These are phyloP conservation scores for Pseudocercospora vitis DNA, from an alignment of 2,329 filamentous ascomycete species.

Conservation along the genomic window DNA sequence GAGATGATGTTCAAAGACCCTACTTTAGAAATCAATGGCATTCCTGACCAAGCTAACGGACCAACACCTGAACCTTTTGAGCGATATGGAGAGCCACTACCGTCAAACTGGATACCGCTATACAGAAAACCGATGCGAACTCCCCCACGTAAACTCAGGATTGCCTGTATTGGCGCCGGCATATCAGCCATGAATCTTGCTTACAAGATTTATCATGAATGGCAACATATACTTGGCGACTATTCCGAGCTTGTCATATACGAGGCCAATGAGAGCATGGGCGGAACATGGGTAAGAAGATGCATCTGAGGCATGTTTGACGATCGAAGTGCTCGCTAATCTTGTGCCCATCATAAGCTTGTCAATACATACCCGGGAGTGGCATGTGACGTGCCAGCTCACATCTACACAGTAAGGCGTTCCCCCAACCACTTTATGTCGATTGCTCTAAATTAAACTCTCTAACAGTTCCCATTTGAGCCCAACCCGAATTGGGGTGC, in stretches of 20 bases:
- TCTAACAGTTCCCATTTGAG: constrained; percentile 42
- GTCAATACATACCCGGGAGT: constrained; percentile 48
- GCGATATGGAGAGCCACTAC: constrained; percentile 33
- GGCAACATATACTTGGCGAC: constrained; percentile 34
- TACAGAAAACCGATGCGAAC: constrained; percentile 36
- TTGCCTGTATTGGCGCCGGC: constrained; percentile 38
- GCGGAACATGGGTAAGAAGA: constrained; percentile 45
- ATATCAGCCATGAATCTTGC: constrained; percentile 43
- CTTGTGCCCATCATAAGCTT: constrained; percentile 24
- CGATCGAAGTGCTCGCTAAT: neutral
- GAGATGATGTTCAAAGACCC: constrained; percentile 28
- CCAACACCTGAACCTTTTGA: constrained; percentile 25
- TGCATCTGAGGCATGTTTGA: neutral
- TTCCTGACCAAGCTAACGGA: constrained; percentile 29
- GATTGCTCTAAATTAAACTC: no score
- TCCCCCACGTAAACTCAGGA: constrained; percentile 31
- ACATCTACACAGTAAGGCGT: constrained; percentile 38
- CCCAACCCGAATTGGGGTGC: constrained; percentile 47
- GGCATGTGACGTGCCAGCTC: constrained; percentile 42
- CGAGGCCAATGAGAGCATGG: constrained; percentile 44
- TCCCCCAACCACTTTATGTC: no score
- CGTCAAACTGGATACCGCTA: constrained; percentile 36
- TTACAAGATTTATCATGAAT: constrained; percentile 44
- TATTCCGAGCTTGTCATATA: constrained; percentile 45
- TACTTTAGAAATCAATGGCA: constrained; percentile 24